Evolutionary conservation across 305 asterid species (phyloP).

Genomic region (Nicotiana rustica): DNA sequence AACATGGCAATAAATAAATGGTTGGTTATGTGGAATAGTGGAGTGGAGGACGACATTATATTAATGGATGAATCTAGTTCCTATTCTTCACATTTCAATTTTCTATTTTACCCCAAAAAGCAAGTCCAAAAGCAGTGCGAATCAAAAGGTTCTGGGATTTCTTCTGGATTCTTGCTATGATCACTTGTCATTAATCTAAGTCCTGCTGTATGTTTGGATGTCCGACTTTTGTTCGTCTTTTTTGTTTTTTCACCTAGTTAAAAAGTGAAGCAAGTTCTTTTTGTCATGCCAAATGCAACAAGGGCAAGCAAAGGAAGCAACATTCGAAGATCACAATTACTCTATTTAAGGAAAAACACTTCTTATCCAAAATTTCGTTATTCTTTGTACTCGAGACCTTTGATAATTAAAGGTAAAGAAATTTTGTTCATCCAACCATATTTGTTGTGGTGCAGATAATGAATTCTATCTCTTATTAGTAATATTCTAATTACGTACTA

Average conservation of each 20-base stretch:
- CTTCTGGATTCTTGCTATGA: constrained; percentile 2
- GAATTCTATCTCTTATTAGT: not conserved
- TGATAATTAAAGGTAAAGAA: no score
- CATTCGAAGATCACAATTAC: no score
- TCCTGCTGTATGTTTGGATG: not conserved
- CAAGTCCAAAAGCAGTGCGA: not conserved
- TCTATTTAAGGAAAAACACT: no score
- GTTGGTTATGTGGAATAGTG: not conserved
- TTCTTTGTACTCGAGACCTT: no score
- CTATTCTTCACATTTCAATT: constrained; percentile 17
- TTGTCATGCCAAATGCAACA: no score
- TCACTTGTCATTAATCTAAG: not conserved
- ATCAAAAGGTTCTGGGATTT: constrained; percentile 18
- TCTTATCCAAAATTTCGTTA: no score
- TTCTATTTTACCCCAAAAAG: not conserved
- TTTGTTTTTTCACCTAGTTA: not conserved
- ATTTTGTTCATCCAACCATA: no score
- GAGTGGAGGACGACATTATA: not conserved
- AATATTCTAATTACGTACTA: not conserved
- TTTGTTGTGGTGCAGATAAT: no score
- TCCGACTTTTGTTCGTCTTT: not conserved
- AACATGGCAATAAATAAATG: constrained; percentile 14
- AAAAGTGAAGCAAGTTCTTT: not conserved
- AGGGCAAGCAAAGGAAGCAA: no score
- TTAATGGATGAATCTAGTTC: constrained; percentile 26